Base-by-base conservation (phyloP, 73 alveolate genomes). In the Tetrahymena thermophila region DNA sequence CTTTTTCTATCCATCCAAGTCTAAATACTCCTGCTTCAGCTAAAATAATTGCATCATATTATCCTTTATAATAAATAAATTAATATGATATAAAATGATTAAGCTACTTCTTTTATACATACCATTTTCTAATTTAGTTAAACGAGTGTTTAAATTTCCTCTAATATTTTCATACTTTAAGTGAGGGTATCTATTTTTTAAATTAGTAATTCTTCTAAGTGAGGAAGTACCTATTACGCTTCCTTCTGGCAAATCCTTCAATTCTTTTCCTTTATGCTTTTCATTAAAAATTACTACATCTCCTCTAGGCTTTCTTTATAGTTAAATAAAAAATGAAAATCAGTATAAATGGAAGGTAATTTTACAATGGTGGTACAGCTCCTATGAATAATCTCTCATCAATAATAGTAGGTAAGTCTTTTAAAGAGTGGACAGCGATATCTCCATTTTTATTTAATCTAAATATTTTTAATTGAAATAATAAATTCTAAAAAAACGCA, bases 1-100 rank as follows among this genome's bases (percentile, higher is more conserved):
- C 94, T 57, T 94, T 71, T 6, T 97, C 98, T 8, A 34, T 94
- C 95, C 96, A 96, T n/a, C 97, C 98, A 37, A 97, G 96, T 94
- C 98, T 96, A 34, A 71, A 84, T 6, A 97, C 95, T 1, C 99
- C 99, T 6, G 99, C 99, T 58, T 94, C 97, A 15, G 99, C 99
- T 71, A 97, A 85, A 44, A 97, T 94, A 31, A 97, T 97, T 6
- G 98, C 98, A 95, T 97, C 99, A 94, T 93, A 97, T 40, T 93
- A 94, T 14, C 95, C 97, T 85, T 94, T 71, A 85, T 28, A 40
- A 7, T 3, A 25, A 35, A 40, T 6, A 40, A 40, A 40, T 40
- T 40, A 9, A 7, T 40, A 8, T 40, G 0, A 40, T 40, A 0
- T 40, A 40, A 40, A 40, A 40, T 40, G 0, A 40, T 6, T 40